phyloP scores from a whole-genome alignment of 2,329 filamentous ascomycete genomes.

The Xylariaceae sp. region DNA sequence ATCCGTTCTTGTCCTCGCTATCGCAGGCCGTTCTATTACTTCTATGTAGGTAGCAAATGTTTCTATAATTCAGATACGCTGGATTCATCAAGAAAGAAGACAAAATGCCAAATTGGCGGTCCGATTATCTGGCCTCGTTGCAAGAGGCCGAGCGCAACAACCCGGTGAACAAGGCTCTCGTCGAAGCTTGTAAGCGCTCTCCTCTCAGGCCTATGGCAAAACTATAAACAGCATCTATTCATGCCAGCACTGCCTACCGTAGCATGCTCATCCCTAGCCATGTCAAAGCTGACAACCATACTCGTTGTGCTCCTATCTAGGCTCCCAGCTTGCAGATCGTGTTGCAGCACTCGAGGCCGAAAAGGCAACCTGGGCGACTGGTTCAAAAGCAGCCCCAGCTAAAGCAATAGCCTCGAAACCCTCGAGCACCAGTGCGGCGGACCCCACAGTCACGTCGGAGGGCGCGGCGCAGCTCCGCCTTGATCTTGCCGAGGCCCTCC shows the following conservation, averaged over 20 bases:
- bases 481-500: conserved; percentile 73
- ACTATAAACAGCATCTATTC: not conserved
- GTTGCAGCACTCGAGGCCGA: conserved; percentile 60
- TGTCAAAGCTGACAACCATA: conserved; percentile 5
- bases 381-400: conserved; percentile 20
- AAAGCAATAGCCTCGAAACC: conserved; percentile 26
- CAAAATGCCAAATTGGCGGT: conserved; percentile 63
- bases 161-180: conserved; percentile 59
- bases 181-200: conserved; percentile 66
- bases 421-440: conserved; percentile 25
- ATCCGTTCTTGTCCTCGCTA: not conserved
- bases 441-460: conserved; percentile 21
- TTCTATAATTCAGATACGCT: not conserved
- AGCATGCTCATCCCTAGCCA: not conserved
- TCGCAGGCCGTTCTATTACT: not conserved
- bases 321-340: conserved; percentile 48
- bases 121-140: conserved; percentile 74
- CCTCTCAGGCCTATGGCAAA: not conserved
- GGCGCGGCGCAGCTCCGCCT: conserved; percentile 51
- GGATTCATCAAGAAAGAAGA: not conserved
- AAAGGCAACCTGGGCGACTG: conserved; percentile 37
- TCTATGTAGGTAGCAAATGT: conserved; percentile 4
- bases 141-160: conserved; percentile 66
- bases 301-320: conserved; percentile 18
- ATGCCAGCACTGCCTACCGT: not conserved